Evolutionary conservation across 371 early-diverging fungal species (phyloP).

Genomic region (Saksenaea vasiformis): DNA sequence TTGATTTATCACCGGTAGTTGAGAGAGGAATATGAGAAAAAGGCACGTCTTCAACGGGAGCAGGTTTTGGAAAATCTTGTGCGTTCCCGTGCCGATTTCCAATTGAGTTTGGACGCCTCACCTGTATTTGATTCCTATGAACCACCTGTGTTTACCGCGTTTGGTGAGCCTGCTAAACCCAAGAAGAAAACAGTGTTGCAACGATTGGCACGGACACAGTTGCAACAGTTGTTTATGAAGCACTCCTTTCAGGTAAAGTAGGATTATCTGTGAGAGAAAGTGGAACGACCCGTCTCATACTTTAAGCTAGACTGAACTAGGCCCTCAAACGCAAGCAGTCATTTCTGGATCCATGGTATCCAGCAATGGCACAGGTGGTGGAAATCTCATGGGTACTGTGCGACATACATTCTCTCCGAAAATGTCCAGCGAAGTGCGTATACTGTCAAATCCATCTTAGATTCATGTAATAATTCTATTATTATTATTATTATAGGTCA

Average conservation of each 20-base stretch:
- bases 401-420: conserved; percentile 76
- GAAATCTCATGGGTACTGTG: conserved; percentile 71
- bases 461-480: background rate
- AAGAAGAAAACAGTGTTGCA: conserved; percentile 22
- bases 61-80: conserved; percentile 82
- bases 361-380: conserved; percentile 77
- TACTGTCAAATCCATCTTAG: background rate
- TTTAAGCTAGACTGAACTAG: conserved; percentile 62
- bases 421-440: conserved; percentile 65
- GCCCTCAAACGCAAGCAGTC: conserved; percentile 63
- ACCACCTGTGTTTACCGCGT: conserved; percentile 50
- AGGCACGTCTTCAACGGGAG: conserved; percentile 66
- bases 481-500: conserved; percentile 36
- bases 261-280: background rate
- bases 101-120: conserved; percentile 56
- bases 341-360: conserved; percentile 73
- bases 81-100: conserved; percentile 62
- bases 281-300: too few relatives aligned
- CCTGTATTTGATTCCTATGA: conserved; percentile 61
- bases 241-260: conserved; percentile 82
- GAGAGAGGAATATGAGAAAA: conserved; percentile 83
- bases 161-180: conserved; percentile 28
- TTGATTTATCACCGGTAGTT: conserved; percentile 46
- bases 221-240: conserved; percentile 74
- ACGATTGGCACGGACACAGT: conserved; percentile 53